Percentiles rank a stretch among this genome's conserved stretches.
Conservation (phyloP, 2,329 filamentous ascomycete species). For the Colletotrichum sublineola region DNA sequence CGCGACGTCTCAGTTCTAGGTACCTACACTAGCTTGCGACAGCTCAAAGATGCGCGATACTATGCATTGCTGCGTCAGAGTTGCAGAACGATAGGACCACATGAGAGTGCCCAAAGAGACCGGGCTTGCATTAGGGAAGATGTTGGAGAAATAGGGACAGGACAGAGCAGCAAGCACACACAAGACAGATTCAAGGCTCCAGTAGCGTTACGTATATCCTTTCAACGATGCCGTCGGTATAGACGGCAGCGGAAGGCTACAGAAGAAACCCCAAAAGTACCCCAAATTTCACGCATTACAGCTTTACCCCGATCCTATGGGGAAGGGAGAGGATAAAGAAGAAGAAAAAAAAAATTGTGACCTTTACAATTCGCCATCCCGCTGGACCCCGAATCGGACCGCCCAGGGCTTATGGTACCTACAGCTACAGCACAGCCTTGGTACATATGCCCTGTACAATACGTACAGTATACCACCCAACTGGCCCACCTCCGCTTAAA, state of each 20-base stretch:
- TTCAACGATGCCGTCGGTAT: not conserved
- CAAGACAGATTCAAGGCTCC: not conserved
- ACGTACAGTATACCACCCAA: not conserved
- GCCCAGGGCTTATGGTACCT: not conserved
- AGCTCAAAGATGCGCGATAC: not conserved
- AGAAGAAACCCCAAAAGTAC: slow-evolving; percentile 20
- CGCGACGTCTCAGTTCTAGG: not conserved
- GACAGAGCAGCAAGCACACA: not conserved
- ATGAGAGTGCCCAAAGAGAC: not conserved
- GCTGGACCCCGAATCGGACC: slow-evolving; percentile 34
- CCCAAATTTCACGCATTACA: not conserved
- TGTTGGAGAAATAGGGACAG: too few relatives aligned
- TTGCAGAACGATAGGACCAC: not conserved
- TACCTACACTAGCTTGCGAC: not conserved
- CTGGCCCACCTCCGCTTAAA: slow-evolving; percentile 31
- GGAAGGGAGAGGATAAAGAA: too few relatives aligned
- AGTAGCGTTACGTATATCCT: not conserved
- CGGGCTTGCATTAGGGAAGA: not conserved
- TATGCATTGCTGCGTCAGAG: not conserved
- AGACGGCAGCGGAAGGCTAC: slow-evolving; percentile 23
- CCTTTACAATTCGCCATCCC: slow-evolving; percentile 37
- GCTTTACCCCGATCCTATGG: not conserved
- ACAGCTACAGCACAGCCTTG: too few relatives aligned
- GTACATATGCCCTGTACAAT: too few relatives aligned
- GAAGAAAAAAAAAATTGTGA: not conserved